Evolutionary conservation across 2,329 filamentous ascomycete genomes (phyloP), one percentile per base, ranked within the genome.

Genomic region (Beauveria sp.): DNA sequence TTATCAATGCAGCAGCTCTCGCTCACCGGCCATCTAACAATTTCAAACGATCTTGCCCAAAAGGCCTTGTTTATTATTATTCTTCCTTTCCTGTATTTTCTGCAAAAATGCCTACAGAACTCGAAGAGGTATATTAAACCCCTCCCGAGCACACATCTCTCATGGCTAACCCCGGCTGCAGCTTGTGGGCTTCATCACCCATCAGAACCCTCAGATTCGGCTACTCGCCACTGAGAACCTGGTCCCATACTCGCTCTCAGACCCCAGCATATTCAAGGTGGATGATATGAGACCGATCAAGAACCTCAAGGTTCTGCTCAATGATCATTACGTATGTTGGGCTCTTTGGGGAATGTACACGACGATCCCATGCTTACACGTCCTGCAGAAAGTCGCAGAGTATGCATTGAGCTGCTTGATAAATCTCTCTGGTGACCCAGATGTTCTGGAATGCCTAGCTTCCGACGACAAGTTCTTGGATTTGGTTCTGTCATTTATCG

Each of bases 101-200:
- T 18, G 55, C 50, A 63, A 81, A 65, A 37, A 92, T 92, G 89
- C 83, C 88, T 59, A 87, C 87, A 48, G 88, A 92, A 77, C 73
- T 92, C 50, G 88, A 91, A 77, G 88, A 92, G 76, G 89, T 90
- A 77, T 47, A 71, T 62, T 22, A 7, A 22, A 10, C 47, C 10
- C 18, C 64, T 18, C 20, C 18, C 22, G 59, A 47, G n/a, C 43
- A 55, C 37, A 2, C 3, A 8, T 44, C 34, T 44, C 34, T 20
- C 10, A 57, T 37, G 12, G 12, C 59, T 63, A 63, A 63, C 52
- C 37, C 34, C 48, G n/a, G 50, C 28, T 34, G 61, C 44, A 96
- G 91, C 85, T 96, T 59, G 91, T 97, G 64, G 91, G 92, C 72
- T 97, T 97, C 76, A 89, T 97, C 63, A 89, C 90, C 74, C 89